A percentile compares a stretch with the other conserved stretches of the same genome.
Conservation (phyloP, 768 basidiomycete species). For the Rhizopogon vinicolor region DNA sequence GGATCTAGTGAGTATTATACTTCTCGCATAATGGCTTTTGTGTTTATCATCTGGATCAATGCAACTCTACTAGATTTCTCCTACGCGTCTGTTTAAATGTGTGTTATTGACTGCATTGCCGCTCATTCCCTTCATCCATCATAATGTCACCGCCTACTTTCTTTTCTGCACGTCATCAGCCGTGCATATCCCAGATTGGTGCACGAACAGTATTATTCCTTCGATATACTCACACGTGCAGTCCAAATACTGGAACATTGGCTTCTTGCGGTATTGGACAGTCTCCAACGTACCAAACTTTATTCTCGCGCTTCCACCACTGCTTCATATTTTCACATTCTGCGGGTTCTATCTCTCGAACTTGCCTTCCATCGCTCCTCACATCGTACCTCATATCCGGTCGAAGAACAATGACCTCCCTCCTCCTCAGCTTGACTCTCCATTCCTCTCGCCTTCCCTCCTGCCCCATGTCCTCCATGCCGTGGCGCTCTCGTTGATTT, state of each 20-base stretch:
- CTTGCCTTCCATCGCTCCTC: constrained; percentile 1
- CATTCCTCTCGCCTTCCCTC: constrained; percentile 39
- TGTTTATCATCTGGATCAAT: background rate
- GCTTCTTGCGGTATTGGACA: constrained; percentile 87
- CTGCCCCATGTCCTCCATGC: constrained; percentile 78
- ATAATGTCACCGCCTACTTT: constrained; percentile 64
- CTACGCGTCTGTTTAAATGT: constrained; percentile 30
- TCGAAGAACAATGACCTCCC: background rate
- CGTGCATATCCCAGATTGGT: constrained; percentile 51
- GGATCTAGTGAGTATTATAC: constrained; percentile 18
- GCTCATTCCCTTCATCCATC: constrained; percentile 61
- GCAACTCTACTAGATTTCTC: constrained; percentile 27
- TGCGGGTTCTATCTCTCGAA: constrained; percentile 19
- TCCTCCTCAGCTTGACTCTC: constrained; percentile 9
- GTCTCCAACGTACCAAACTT: constrained; percentile 84
- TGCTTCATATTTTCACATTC: constrained; percentile 41
- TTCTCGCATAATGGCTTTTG: background rate
- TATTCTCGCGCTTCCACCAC: constrained; percentile 68
- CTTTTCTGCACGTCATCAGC: constrained; percentile 52
- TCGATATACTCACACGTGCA: constrained; percentile 84
- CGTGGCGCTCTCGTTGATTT: constrained; percentile 49
- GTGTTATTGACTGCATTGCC: constrained; percentile 41
- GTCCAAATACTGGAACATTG: constrained; percentile 79
- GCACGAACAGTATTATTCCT: constrained; percentile 45
- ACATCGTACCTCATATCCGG: background rate